A percentile compares a stretch with the other conserved stretches of the same genome.
These are phyloP conservation scores for Lantana camara DNA, from an alignment of 257 asterid species.

Conservation along the genomic window DNA sequence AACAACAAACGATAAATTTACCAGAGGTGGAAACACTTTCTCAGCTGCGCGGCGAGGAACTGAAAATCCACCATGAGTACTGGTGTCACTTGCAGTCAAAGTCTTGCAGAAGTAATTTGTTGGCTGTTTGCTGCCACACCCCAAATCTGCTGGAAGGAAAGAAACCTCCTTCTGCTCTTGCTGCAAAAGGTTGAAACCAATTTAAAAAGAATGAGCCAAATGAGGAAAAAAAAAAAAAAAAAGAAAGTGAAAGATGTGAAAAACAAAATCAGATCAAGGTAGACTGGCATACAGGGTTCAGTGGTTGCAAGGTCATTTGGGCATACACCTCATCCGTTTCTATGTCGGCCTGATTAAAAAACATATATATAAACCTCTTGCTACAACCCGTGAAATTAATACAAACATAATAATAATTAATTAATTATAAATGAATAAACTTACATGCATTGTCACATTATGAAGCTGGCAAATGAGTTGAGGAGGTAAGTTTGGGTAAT, in stretches of 20 bases:
- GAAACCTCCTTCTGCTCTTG: slow-evolving; percentile 83
- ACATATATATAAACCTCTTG: slow-evolving; percentile 23
- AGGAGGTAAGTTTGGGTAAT: slow-evolving; percentile 65
- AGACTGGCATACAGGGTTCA: slow-evolving; percentile 55
- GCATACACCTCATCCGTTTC: slow-evolving; percentile 86
- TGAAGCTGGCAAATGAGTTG: slow-evolving; percentile 82
- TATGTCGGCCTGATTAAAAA: slow-evolving; percentile 60
- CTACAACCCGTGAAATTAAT: slow-evolving; percentile 5
- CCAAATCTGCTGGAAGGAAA: slow-evolving; percentile 74
- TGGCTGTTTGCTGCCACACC: slow-evolving; percentile 74
- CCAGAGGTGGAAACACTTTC: slow-evolving; percentile 86
- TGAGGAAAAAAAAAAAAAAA: not conserved
- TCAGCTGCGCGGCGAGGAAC: slow-evolving; percentile 93
- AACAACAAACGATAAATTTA: slow-evolving; percentile 19
- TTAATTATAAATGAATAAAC: too few species aligned
- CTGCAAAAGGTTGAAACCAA: slow-evolving; percentile 38
- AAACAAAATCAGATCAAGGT: not conserved
- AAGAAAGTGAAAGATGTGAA: not conserved
- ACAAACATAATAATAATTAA: too few species aligned
- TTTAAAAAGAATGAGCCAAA: too few species aligned
- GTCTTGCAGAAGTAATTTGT: slow-evolving; percentile 81
- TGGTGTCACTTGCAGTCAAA: slow-evolving; percentile 80
- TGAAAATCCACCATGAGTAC: slow-evolving; percentile 89
- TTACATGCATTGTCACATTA: slow-evolving; percentile 71
- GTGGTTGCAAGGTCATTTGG: slow-evolving; percentile 84